Base-by-base conservation (phyloP, 2,329 filamentous ascomycete species). In the Ciborinia camelliae region DNA sequence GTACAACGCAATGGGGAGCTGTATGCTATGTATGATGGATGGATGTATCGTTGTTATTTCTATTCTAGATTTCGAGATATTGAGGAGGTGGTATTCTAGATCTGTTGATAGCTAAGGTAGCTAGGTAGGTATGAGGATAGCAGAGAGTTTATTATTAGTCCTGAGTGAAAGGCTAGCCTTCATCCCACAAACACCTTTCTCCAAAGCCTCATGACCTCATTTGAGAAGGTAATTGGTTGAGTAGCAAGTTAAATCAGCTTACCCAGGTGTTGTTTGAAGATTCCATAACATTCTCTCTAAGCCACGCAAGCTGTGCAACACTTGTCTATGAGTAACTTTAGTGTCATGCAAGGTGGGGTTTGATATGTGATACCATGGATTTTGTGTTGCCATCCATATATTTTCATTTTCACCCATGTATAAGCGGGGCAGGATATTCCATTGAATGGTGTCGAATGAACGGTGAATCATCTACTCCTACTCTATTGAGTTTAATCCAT, bases 291-390 rank as follows among this genome's bases (percentile, higher is more conserved):
- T 23, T 57, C 54, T 57, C 14, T 45, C 7, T 4, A 23, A 45
- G 54, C 39, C 54, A 57, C 54, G 39, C 54, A 57, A 57, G 39
- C 20, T 28, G 39, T 57, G 54, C 32, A 45, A 43, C 26, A 57
- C 53, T 57, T 45, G 54, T 57, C 39, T 32, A 10, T 57, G 26
- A 57, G 9, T 45, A 20, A 14, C n/a, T 20, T 32, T 57, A 57
- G 39, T 32, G 12, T 45, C 28, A 15, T 43, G 26, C 39, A 45
- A 57, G 32, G 39, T 57, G 54, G 39, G 54, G 54, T 30, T 28
- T 39, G 4, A 12, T 26, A 57, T n/a, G 37, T 39, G n/a, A 43
- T 32, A 54, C 52, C 52, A 32, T 28, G 52, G 26, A 57, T 8
- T 14, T 20, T 23, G 30, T 26, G 20, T 23, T 57, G 32, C 26